Percentiles rank a stretch among this genome's conserved stretches.
phyloP scores from a whole-genome alignment of 2,329 filamentous ascomycete genomes.

The Madurella fahalii region DNA sequence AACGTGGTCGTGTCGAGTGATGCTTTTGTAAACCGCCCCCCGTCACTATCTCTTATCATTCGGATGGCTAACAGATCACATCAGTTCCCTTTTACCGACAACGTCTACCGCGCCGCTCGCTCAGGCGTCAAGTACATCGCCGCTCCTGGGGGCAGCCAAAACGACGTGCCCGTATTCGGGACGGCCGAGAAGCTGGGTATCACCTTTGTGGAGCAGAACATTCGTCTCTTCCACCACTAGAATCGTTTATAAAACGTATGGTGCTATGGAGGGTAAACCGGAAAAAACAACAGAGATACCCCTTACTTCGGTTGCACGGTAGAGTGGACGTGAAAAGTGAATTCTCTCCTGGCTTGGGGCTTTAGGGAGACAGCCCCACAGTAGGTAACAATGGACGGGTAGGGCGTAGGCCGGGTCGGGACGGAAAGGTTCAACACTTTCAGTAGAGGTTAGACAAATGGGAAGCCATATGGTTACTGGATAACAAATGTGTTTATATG shows the following conservation, averaged over 20 bases:
- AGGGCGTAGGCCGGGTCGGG: conserved; percentile 2
- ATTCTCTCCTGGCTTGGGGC: not conserved
- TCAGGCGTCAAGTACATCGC: conserved; percentile 96
- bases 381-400: not conserved
- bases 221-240: conserved; percentile 92
- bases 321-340: conserved; percentile 13
- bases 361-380: not conserved
- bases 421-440: conserved; percentile 26
- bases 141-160: conserved; percentile 85
- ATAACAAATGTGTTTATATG: not conserved
- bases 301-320: conserved; percentile 6
- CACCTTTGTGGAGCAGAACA: conserved; percentile 92
- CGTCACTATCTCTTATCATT: not conserved
- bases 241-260: not conserved
- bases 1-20: conserved; percentile 88
- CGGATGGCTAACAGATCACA: not conserved
- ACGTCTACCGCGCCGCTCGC: conserved; percentile 84
- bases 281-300: conserved; percentile 16
- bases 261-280: not conserved
- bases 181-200: conserved; percentile 90
- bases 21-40: conserved; percentile 70
- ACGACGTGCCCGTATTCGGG: conserved; percentile 75
- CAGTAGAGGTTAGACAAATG: conserved; percentile 14
- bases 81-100: conserved; percentile 97
- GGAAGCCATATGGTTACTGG: not conserved